A percentile compares a stretch with the other conserved stretches of the same genome.
Conservation (phyloP, 208 protist species). For the Leishmania tarentolae region DNA sequence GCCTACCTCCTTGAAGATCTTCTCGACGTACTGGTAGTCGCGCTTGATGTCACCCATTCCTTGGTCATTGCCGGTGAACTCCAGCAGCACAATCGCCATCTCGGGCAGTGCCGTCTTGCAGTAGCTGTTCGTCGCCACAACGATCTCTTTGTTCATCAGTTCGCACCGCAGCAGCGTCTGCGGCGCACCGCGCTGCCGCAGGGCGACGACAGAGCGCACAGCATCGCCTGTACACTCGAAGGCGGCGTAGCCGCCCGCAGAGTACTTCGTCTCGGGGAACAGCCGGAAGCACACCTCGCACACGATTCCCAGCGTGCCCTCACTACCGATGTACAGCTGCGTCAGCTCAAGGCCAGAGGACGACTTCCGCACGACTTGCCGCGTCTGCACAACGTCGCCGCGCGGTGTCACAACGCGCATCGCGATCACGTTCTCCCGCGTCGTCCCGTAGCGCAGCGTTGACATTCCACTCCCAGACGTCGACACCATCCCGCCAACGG, state of each 20-base stretch:
- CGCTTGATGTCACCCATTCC: constrained; percentile 58
- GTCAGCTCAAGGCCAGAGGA: constrained; percentile 91
- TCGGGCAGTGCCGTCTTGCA: constrained; percentile 41
- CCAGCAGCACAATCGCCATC: constrained; percentile 72
- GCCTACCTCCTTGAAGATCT: constrained; percentile 37
- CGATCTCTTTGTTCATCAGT: constrained; percentile 57
- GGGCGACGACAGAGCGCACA: constrained; percentile 47
- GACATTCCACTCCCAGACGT: constrained; percentile 77
- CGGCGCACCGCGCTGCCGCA: constrained; percentile 51
- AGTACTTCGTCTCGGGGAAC: constrained; percentile 45
- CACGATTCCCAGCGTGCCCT: constrained; percentile 91
- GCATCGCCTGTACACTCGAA: constrained; percentile 58
- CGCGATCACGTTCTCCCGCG: constrained; percentile 76
- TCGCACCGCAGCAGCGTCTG: constrained; percentile 73
- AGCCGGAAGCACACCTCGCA: constrained; percentile 77
- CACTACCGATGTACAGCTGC: constrained; percentile 86
- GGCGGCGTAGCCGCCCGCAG: constrained; percentile 41
- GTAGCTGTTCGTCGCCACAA: constrained; percentile 57
- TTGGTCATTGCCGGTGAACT: constrained; percentile 63
- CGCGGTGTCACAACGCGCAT: constrained; percentile 62
- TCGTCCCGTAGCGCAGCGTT: constrained; percentile 84
- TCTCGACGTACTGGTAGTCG: constrained; percentile 48
- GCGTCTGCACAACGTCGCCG: constrained; percentile 64
- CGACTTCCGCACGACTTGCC: constrained; percentile 78
- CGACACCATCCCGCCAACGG: constrained; percentile 77